phyloP scores from a whole-genome alignment of 768 basidiomycete species.

The Trametes maxima region DNA sequence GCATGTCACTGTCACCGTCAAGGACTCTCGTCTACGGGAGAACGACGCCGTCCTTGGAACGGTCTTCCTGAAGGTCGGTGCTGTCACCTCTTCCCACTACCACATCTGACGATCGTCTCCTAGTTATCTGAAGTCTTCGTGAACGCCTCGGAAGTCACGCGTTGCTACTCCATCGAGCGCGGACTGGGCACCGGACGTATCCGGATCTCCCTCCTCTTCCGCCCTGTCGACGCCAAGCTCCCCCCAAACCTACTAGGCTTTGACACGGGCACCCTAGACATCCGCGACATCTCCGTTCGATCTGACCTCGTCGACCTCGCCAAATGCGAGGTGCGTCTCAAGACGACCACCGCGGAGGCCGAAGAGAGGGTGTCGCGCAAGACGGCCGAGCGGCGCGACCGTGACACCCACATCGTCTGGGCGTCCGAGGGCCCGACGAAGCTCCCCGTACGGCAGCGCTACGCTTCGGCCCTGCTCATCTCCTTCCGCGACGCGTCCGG shows the following conservation, averaged over 20 bases:
- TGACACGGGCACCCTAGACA: conserved; percentile 69
- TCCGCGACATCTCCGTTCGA: conserved; percentile 38
- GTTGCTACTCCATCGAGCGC: conserved; percentile 64
- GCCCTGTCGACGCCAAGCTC: conserved; percentile 60
- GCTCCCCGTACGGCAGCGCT: conserved; percentile 51
- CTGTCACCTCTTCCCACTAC: background rate
- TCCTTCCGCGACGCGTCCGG: conserved; percentile 47
- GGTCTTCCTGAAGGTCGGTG: conserved; percentile 52
- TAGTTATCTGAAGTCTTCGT: conserved; percentile 37
- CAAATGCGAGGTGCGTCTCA: conserved; percentile 44
- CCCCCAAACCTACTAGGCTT: conserved; percentile 63
- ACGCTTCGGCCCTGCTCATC: conserved; percentile 45
- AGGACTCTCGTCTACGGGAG: conserved; percentile 60
- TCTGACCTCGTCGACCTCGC: conserved; percentile 37
- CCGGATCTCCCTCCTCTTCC: conserved; percentile 67
- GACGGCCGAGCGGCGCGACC: conserved; percentile 36
- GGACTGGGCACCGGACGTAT: conserved; percentile 70
- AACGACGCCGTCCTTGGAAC: conserved; percentile 71
- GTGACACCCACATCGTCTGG: conserved; percentile 37
- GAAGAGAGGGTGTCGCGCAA: conserved; percentile 45
- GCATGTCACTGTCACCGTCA: conserved; percentile 64
- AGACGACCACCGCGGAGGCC: conserved; percentile 43
- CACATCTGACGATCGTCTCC: background rate
- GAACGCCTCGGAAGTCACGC: conserved; percentile 56
- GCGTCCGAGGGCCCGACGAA: conserved; percentile 39